Percentiles rank a stretch among this genome's conserved stretches.
Evolutionary conservation across 352 stramenopile genomes (phyloP).

Genomic region (Blastocystis sp.): DNA sequence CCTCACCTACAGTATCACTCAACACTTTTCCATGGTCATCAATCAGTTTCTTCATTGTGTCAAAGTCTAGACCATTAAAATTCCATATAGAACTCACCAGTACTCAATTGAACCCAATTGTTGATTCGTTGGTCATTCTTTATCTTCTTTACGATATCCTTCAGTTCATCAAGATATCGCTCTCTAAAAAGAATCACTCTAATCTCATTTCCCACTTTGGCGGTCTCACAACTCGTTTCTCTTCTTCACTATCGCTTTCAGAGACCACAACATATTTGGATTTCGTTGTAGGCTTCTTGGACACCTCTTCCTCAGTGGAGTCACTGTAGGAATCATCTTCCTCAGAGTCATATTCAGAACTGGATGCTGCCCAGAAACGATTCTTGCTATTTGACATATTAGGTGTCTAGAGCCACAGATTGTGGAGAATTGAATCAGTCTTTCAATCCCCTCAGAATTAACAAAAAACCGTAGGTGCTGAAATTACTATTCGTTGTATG

Average conservation of each 20-base stretch:
- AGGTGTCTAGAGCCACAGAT: neutral
- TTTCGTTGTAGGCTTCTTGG: neutral
- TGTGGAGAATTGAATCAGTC: neutral
- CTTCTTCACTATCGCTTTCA: constrained; percentile 53
- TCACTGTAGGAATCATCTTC: neutral
- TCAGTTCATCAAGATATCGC: constrained; percentile 16
- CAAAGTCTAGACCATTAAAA: neutral
- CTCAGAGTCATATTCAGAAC: constrained; percentile 25
- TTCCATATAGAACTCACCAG: neutral
- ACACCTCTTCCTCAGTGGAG: neutral
- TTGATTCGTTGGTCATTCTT: constrained; percentile 53
- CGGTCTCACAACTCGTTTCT: constrained; percentile 38
- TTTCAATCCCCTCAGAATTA: neutral
- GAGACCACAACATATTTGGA: constrained; percentile 31
- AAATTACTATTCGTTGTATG: neutral
- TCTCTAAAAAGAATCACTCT: neutral
- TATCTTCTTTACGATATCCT: constrained; percentile 27
- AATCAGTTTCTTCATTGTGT: constrained; percentile 39
- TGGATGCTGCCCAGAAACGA: constrained; percentile 8
- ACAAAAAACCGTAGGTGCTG: neutral
- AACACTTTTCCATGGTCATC: constrained; percentile 29
- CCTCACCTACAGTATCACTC: neutral
- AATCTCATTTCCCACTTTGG: neutral
- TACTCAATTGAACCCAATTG: constrained; percentile 39
- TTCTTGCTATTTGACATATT: constrained; percentile 39